Evolutionary conservation across 208 protist genomes (phyloP).

Genomic region (Trypanosoma melophagium): DNA sequence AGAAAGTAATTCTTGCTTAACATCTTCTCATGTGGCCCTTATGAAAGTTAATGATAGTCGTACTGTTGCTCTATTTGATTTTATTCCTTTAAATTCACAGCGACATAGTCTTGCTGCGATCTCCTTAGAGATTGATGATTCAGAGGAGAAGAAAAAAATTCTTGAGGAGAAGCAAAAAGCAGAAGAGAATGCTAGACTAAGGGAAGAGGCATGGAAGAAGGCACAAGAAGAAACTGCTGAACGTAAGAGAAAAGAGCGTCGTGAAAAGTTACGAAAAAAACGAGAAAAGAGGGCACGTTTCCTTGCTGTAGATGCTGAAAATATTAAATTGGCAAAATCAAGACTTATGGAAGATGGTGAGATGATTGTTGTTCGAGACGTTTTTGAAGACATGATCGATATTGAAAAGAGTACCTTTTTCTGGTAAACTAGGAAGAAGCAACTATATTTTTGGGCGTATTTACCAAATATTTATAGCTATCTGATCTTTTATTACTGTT

Average conservation of each 20-base stretch:
- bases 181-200: conserved; percentile 31
- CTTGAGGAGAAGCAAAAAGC: conserved; percentile 33
- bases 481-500: not conserved
- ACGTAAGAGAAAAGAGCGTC: conserved; percentile 36
- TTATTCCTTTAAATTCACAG: conserved; percentile 20
- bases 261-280: conserved; percentile 40
- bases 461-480: not conserved
- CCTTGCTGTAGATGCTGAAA: conserved; percentile 35
- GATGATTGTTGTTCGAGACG: conserved; percentile 73
- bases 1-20: conserved; percentile 16
- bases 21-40: conserved; percentile 28
- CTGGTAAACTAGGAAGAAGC: conserved; percentile 16
- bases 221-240: conserved; percentile 39
- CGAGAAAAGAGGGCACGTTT: conserved; percentile 44
- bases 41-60: conserved; percentile 7
- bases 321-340: conserved; percentile 43
- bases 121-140: conserved; percentile 50
- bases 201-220: conserved; percentile 42
- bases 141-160: conserved; percentile 43
- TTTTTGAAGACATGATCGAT: conserved; percentile 44
- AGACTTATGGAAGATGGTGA: conserved; percentile 53
- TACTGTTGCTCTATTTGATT: conserved; percentile 29
- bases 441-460: not conserved
- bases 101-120: conserved; percentile 21
- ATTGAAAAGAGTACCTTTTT: conserved; percentile 77